Base-by-base conservation (phyloP, 208 protist species). In the Vickermania ingenoplastis region DNA sequence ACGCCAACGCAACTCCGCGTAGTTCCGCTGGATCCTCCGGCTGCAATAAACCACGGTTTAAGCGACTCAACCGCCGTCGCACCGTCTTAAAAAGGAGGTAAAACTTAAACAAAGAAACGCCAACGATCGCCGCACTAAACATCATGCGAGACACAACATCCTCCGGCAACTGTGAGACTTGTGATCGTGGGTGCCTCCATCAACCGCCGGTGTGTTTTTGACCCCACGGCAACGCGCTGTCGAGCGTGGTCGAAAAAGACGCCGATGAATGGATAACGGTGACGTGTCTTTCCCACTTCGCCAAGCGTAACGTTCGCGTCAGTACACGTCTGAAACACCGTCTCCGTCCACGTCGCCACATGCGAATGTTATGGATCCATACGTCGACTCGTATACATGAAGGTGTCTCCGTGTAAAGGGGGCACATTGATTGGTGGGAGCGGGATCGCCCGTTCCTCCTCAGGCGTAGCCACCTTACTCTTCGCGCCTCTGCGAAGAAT, bases 281-380 rank as follows among this genome's bases (percentile, higher is more conserved):
- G 7, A 7, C 11, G 7, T 45, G 36, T n/a, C 7, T n/a, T 45
- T 45, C 17, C 36, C 7, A 45, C 36, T n/a, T 45, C 36, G 11
- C 36, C 36, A 45, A 45, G 7, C 7, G 11, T 7, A 7, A 45
- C 36, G 7, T 17, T n/a, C 7, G 36, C 36, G 7, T 45, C 11
- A 7, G 7, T 45, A 7, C 11, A 7, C 36, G 36, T 45, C 36
- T 45, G 7, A n/a, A 45, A 45, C 7, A 45, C 17, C 11, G 50
- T 54, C 5, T 54, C 21, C 11, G n/a, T 54, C 50, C 50, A 54
- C 11, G 7, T 27, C 11, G 13, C 11, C 22, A 21, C 11, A 54
- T 28, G 11, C 50, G 50, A 27, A 54, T 54, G 50, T 54, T 54
- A 25, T 54, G 11, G 24, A 54, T 26, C 50, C 50, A 54, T 17